A percentile compares a stretch with the other conserved stretches of the same genome.
These are phyloP conservation scores for Diaporthe sp. DNA, from an alignment of 2,329 filamentous ascomycete genomes.

Conservation along the genomic window DNA sequence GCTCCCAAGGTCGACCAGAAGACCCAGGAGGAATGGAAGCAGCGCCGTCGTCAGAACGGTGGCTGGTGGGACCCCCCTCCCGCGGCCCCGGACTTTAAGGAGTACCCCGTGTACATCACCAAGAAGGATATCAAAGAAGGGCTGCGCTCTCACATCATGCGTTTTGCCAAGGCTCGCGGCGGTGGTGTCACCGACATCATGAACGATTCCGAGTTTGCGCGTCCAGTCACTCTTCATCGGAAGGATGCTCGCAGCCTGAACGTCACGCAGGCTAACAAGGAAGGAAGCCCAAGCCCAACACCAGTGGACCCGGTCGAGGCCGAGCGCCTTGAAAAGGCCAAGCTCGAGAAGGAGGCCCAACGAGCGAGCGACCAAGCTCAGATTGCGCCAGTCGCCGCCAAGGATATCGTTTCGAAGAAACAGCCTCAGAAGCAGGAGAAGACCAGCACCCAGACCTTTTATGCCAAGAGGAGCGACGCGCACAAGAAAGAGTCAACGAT, in stretches of 20 bases:
- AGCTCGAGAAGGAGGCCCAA: constrained; percentile 87
- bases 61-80: constrained; percentile 71
- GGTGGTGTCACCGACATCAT: constrained; percentile 73
- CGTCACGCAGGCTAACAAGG: constrained; percentile 74
- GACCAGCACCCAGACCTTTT: constrained; percentile 85
- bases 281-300: constrained; percentile 58
- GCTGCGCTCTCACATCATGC: constrained; percentile 89
- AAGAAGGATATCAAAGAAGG: constrained; percentile 85
- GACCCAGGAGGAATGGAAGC: constrained; percentile 54
- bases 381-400: constrained; percentile 83
- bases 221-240: constrained; percentile 89
- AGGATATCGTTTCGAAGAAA: constrained; percentile 64
- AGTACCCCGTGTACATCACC: constrained; percentile 82
- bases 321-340: constrained; percentile 76
- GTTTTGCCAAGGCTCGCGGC: constrained; percentile 75
- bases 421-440: constrained; percentile 76
- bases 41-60: constrained; percentile 61
- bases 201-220: constrained; percentile 83
- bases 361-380: constrained; percentile 90
- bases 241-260: constrained; percentile 83
- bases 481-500: constrained; percentile 80
- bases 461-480: constrained; percentile 84
- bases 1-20: constrained; percentile 46
- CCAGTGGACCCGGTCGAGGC: constrained; percentile 70
- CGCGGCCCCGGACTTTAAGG: constrained; percentile 61